Base-by-base conservation (phyloP, 208 protist genomes). In the Acanthamoeba royreba region DNA sequence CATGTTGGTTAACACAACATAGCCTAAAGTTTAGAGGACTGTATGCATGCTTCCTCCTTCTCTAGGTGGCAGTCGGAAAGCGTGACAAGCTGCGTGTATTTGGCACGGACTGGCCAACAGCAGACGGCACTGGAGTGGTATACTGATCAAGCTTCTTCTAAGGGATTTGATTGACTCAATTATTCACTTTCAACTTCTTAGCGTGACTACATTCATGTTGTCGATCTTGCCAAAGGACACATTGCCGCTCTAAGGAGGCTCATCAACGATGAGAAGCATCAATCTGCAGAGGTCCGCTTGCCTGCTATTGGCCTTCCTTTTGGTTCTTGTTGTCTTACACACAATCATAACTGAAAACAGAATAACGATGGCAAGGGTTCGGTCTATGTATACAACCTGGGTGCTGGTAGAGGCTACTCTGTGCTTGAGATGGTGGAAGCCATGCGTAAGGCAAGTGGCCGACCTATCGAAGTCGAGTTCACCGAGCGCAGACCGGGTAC, bases 181-280 rank as follows among this genome's bases (percentile, higher is more conserved):
- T 35, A 4, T 3, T 2, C 28, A 35, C n/a, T 99, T 52, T n/a
- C n/a, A n/a, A n/a, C n/a, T n/a, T n/a, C 55, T 66, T 43, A 83
- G 72, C 97, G 99, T 49, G 99, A 99, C 96, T 99, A 99, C 96
- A 99, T 99, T 69, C 99, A 99, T 96, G 98, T 99, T n/a, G 97
- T 98, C 63, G 99, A 99, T 95, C 95, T 99, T 0, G 98, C 98
- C 28, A 96, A 97, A 52, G 99, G 98, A 2, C 99, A 99, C 96
- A 97, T 99, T 31, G 96, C 97, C 40, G 98, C 99, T 47, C 93
- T 99, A 5, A 95, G 98, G 4, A 92, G 79, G 61, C 63, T 92
- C 8, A 40, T 79, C 35, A 17, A 8, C 33, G 83, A 90, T n/a
- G 83, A 90, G 28, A 28, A 63, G 83, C 15, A 13, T 11, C n/a